Conservation (phyloP, 2,329 filamentous ascomycete species). For the Akanthomyces muscarius region DNA sequence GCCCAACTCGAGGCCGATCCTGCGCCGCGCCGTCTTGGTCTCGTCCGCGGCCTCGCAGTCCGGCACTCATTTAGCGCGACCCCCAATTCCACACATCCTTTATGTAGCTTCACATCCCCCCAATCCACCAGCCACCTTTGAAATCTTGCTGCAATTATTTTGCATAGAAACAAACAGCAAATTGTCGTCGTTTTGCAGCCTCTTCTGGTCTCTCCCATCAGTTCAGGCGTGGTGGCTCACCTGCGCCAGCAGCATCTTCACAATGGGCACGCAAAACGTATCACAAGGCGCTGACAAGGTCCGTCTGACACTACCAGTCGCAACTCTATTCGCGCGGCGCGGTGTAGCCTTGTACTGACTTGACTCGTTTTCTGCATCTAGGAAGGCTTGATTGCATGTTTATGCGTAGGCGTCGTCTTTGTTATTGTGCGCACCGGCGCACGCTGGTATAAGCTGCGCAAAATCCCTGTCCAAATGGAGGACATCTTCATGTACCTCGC, state of each 20-base stretch:
- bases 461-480: conserved; percentile 17
- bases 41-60: background rate
- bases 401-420: conserved; percentile 19
- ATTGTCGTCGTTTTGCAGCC: background rate
- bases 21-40: conserved; percentile 2
- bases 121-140: background rate
- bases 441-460: conserved; percentile 21
- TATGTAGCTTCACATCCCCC: conserved; percentile 4
- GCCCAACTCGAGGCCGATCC: background rate
- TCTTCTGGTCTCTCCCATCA: background rate
- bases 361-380: background rate
- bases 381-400: conserved; percentile 17
- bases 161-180: background rate
- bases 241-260: background rate
- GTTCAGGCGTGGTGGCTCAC: background rate
- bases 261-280: conserved; percentile 20
- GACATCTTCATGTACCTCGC: conserved; percentile 22
- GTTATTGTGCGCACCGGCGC: conserved; percentile 19
- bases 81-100: background rate
- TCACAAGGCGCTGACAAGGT: conserved; percentile 18
- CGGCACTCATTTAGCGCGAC: conserved; percentile 2
- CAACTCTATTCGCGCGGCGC: background rate
- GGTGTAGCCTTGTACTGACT: background rate
- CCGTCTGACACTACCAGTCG: background rate
- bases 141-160: background rate